These are phyloP conservation scores for Daldinia eschscholtzii DNA, from an alignment of 2,329 filamentous ascomycete species.

Conservation along the genomic window DNA sequence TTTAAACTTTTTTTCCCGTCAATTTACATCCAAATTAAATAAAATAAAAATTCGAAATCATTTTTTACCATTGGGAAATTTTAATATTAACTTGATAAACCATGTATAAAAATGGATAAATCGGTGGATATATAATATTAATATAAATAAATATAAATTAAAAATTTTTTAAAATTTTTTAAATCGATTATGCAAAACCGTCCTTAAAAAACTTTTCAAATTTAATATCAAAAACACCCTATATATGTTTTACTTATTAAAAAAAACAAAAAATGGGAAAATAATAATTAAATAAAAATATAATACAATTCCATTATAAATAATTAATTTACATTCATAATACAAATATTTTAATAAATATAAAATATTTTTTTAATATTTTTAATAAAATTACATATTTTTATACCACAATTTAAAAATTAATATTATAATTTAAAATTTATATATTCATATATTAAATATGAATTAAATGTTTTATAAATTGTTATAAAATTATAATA, in stretches of 20 bases:
- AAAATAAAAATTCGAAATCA: neutral
- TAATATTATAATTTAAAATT: neutral
- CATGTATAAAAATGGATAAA: neutral
- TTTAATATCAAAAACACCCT: neutral
- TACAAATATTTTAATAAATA: neutral
- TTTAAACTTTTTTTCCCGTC: too few species aligned
- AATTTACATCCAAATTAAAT: neutral
- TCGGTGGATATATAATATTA: neutral
- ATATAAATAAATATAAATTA: neutral
- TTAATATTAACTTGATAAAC: neutral
- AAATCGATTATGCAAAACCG: too few species aligned
- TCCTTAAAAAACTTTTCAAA: too few species aligned
- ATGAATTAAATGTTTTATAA: too few species aligned
- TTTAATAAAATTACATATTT: neutral
- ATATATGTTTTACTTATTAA: neutral
- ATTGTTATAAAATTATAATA: too few species aligned
- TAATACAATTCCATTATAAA: conserved; percentile 1
- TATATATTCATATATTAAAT: too few species aligned
- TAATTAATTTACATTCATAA: neutral
- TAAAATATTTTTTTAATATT: neutral
- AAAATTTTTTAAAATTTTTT: too few species aligned
- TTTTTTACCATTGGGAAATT: neutral
- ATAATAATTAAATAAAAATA: conserved; percentile 4
- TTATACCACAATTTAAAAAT: neutral
- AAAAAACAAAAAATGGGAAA: neutral